Evolutionary conservation across 192 early-diverging fungal species (phyloP), one percentile per base, ranked within the genome.

Genomic region (Podila horticola): DNA sequence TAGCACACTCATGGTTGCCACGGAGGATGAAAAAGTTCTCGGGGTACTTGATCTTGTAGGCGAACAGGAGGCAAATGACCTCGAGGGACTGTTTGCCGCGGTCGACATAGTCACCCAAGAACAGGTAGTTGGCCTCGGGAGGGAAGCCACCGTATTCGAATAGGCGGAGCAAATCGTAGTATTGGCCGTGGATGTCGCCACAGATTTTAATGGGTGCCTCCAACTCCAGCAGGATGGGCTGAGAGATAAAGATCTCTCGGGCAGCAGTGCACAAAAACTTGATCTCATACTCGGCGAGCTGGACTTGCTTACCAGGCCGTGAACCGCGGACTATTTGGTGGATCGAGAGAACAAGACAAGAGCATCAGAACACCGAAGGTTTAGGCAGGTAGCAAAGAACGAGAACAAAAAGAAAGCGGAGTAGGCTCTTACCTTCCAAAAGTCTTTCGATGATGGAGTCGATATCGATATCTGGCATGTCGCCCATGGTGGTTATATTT

Each of bases 41-140:
- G 4, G 97, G 97, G 84, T 95, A 99, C 89, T 99, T 99, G 91
- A 99, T 99, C 84, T 99, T 99, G 91, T 99, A 99, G 30, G 97
- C 96, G 55, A 99, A 89, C 61, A 99, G 88, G 61, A 99, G 86
- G 67, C 97, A 97, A 81, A 99, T 99, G n/a, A 96, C 97, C 83
- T 99, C 97, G 38, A 99, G 86, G 33, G 94, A 97, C 86, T 99
- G 97, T 82, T 99, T 99, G 65, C 97, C 97, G 63, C 97, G 90
- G 83, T 99, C 97, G 59, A 99, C 97, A 84, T 99, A 99, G 82
- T 99, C 97, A 49, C 97, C 97, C 79, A 99, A 83, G 83, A 99
- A 99, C 49, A 99, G 90, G 71, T 99, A 99, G 88, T 99, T 99
- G 49, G 97, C 92, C 79, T 98, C 95, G 1, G 97, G 97, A 24